Percentiles rank a stretch among this genome's conserved stretches.
Evolutionary conservation across 176 grass and related monocot genomes (phyloP).

Genomic region (Avena atlantica): DNA sequence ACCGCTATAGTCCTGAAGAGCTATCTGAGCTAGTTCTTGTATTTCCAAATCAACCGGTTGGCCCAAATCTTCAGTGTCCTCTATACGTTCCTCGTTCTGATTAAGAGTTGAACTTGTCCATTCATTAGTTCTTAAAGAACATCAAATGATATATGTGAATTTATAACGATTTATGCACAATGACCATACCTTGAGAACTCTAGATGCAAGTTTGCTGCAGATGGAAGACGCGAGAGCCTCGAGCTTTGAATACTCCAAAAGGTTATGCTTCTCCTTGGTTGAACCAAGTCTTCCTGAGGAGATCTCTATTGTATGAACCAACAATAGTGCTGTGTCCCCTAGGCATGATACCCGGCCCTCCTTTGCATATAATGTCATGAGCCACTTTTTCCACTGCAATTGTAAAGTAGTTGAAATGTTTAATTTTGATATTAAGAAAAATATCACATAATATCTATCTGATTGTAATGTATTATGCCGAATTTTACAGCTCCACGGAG

Average conservation of each 20-base stretch:
- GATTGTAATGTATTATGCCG: too few relatives aligned
- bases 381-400: conserved; percentile 64
- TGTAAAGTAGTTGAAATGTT: too few relatives aligned
- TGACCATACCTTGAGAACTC: conserved; percentile 14
- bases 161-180: too few relatives aligned
- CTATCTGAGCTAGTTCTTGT: conserved; percentile 20
- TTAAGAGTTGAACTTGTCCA: not conserved
- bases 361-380: conserved; percentile 24
- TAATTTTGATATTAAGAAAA: too few relatives aligned
- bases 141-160: not conserved
- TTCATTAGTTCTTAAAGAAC: too few relatives aligned
- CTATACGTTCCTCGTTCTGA: not conserved
- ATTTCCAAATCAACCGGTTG: conserved; percentile 17
- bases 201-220: conserved; percentile 33
- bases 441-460: too few relatives aligned
- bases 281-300: conserved; percentile 36
- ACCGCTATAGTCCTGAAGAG: not conserved
- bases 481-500: conserved; percentile 1
- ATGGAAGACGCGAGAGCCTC: conserved; percentile 45
- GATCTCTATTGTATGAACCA: conserved; percentile 50
- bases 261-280: not conserved
- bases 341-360: not conserved
- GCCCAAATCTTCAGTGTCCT: not conserved
- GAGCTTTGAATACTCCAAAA: conserved; percentile 1
- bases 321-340: conserved; percentile 19